These are phyloP conservation scores for Russula sp. DNA, from an alignment of 768 basidiomycete species.

Conservation along the genomic window DNA sequence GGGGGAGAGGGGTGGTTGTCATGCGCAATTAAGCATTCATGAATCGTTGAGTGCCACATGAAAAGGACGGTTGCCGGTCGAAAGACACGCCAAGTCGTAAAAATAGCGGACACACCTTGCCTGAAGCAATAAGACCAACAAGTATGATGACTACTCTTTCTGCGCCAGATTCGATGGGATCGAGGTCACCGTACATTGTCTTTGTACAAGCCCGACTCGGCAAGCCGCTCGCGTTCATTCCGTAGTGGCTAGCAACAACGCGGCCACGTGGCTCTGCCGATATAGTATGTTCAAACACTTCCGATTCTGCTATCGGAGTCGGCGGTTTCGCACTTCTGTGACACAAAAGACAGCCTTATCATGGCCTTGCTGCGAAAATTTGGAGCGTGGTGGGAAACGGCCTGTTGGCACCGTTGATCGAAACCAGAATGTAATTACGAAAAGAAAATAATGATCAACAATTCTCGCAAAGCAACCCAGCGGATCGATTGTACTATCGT, in stretches of 20 bases:
- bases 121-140: background rate
- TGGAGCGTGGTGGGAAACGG: slow-evolving; percentile 12
- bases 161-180: background rate
- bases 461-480: slow-evolving; percentile 5
- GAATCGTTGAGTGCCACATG: background rate
- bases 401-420: slow-evolving; percentile 16
- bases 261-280: slow-evolving; percentile 19
- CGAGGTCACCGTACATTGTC: slow-evolving; percentile 9
- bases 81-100: background rate
- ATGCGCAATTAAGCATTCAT: slow-evolving; percentile 28
- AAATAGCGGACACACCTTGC: slow-evolving; percentile 3
- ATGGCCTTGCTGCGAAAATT: slow-evolving; percentile 7
- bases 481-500: background rate
- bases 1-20: slow-evolving; percentile 26
- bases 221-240: slow-evolving; percentile 2
- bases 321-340: slow-evolving; percentile 13
- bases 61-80: background rate
- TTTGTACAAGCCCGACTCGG: slow-evolving; percentile 19
- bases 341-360: slow-evolving; percentile 20
- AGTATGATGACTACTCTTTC: slow-evolving; percentile 20
- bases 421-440: slow-evolving; percentile 16
- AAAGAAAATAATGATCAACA: slow-evolving; percentile 1
- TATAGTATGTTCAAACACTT: slow-evolving; percentile 16
- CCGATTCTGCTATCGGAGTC: slow-evolving; percentile 13
- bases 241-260: background rate